These are phyloP conservation scores for Auriculariales sp. DNA, from an alignment of 768 basidiomycete genomes.

Conservation along the genomic window DNA sequence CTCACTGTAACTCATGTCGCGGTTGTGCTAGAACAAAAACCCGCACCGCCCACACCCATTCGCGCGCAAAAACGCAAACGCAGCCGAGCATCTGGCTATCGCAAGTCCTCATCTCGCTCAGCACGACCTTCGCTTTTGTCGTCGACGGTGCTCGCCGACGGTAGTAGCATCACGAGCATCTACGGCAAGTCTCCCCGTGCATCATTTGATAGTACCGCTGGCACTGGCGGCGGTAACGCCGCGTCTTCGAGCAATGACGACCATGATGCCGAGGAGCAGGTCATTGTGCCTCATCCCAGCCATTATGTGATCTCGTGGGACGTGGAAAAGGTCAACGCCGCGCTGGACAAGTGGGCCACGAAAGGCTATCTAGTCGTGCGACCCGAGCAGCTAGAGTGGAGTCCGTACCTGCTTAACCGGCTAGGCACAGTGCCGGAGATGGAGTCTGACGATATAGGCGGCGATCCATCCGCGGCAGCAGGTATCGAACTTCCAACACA, in stretches of 20 bases:
- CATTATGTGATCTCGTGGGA: slow-evolving; percentile 71
- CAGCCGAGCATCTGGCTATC: slow-evolving; percentile 57
- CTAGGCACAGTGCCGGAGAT: background rate
- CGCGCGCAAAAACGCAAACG: slow-evolving; percentile 65
- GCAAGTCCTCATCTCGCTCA: slow-evolving; percentile 20
- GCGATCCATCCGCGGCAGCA: slow-evolving; percentile 1
- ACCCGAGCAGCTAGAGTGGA: slow-evolving; percentile 87
- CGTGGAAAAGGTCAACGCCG: slow-evolving; percentile 43
- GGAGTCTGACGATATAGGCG: background rate
- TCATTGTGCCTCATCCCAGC: slow-evolving; percentile 45
- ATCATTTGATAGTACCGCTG: too few species aligned
- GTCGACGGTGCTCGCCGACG: slow-evolving; percentile 38
- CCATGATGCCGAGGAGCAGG: slow-evolving; percentile 21
- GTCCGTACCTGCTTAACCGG: slow-evolving; percentile 64
- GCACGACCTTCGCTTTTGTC: slow-evolving; percentile 47
- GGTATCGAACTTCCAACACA: background rate
- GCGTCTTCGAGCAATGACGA: slow-evolving; percentile 13
- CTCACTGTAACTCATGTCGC: slow-evolving; percentile 33
- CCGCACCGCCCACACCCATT: slow-evolving; percentile 30
- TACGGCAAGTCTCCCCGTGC: too few species aligned
- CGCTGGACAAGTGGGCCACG: slow-evolving; percentile 51
- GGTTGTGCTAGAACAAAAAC: too few species aligned
- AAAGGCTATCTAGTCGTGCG: slow-evolving; percentile 64
- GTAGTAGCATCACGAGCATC: too few species aligned
- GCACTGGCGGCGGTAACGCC: slow-evolving; percentile 30